Percentiles rank a stretch among this genome's conserved stretches.
Evolutionary conservation across 1,284 basidiomycete genomes (phyloP).

Genomic region (Rhodofomes roseus): DNA sequence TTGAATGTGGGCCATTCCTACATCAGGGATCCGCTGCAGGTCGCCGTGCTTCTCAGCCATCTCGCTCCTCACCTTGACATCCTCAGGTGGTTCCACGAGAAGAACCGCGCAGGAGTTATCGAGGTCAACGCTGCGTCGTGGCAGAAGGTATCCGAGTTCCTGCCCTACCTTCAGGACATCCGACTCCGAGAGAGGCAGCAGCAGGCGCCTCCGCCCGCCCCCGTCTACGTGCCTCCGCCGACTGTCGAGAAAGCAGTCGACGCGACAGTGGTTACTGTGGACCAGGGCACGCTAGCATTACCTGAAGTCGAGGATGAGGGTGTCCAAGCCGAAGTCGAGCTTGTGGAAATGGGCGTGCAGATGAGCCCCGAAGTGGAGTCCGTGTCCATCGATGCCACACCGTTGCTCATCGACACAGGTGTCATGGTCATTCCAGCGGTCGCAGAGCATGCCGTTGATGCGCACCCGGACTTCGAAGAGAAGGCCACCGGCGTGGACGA

Average conservation of each 20-base stretch:
- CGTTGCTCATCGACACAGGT: slow-evolving; percentile 22
- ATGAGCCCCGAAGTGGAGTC: slow-evolving; percentile 23
- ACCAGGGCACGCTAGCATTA: slow-evolving; percentile 45
- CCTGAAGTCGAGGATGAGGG: slow-evolving; percentile 40
- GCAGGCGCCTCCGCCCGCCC: slow-evolving; percentile 24
- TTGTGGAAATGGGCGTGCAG: slow-evolving; percentile 36
- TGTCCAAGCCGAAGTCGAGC: slow-evolving; percentile 46
- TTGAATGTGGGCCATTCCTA: slow-evolving; percentile 73
- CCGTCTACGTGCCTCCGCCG: slow-evolving; percentile 25
- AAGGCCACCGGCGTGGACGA: slow-evolving; percentile 17
- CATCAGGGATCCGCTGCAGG: slow-evolving; percentile 60
- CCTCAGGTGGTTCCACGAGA: slow-evolving; percentile 71
- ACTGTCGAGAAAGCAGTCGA: slow-evolving; percentile 46
- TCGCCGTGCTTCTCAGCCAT: slow-evolving; percentile 69
- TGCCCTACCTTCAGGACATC: slow-evolving; percentile 65
- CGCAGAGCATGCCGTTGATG: slow-evolving; percentile 22
- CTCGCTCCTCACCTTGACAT: slow-evolving; percentile 64
- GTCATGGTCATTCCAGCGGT: slow-evolving; percentile 21
- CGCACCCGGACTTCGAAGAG: slow-evolving; percentile 19
- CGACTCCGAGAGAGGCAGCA: slow-evolving; percentile 53
- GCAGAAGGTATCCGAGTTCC: slow-evolving; percentile 61
- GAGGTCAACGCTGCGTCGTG: slow-evolving; percentile 63
- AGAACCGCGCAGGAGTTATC: slow-evolving; percentile 63
- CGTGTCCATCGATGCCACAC: slow-evolving; percentile 31
- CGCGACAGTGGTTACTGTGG: slow-evolving; percentile 44